These are phyloP conservation scores for Cystobasidiopsis lactophilus DNA, from an alignment of 768 basidiomycete genomes.

Conservation along the genomic window DNA sequence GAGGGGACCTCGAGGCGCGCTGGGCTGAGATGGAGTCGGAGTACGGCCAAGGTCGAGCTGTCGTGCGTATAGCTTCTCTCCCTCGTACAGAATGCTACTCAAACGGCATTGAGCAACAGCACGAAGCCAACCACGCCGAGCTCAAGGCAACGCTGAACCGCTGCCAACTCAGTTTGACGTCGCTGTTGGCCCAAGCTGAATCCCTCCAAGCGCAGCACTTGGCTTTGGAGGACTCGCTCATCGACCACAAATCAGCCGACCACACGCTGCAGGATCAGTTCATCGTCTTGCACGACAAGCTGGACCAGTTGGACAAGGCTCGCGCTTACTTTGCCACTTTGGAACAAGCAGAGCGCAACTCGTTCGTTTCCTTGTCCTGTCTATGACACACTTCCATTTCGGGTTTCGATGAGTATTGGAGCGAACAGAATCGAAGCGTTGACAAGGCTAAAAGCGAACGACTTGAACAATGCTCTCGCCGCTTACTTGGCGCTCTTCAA, in stretches of 20 bases:
- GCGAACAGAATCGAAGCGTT: slow-evolving; percentile 9
- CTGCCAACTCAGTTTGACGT: neutral
- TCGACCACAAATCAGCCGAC: slow-evolving; percentile 2
- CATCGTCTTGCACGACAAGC: slow-evolving; percentile 49
- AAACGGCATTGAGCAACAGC: neutral
- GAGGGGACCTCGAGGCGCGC: too few relatives aligned
- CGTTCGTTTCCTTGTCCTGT: neutral
- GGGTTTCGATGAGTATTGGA: too few relatives aligned
- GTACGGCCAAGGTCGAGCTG: too few relatives aligned
- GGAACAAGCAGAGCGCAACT: slow-evolving; percentile 37
- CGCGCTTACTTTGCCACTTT: slow-evolving; percentile 54
- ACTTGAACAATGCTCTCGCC: slow-evolving; percentile 11
- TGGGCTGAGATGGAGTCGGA: too few relatives aligned
- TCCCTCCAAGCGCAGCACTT: neutral
- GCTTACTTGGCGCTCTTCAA: slow-evolving; percentile 14
- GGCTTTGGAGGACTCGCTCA: slow-evolving; percentile 6
- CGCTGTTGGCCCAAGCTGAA: neutral
- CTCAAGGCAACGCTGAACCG: neutral
- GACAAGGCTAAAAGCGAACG: slow-evolving; percentile 4
- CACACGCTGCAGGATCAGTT: slow-evolving; percentile 55
- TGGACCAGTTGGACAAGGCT: slow-evolving; percentile 56
- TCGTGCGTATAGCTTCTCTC: too few relatives aligned
- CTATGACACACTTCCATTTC: slow-evolving; percentile 27
- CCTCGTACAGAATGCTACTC: too few relatives aligned
- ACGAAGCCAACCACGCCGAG: neutral